Evolutionary conservation across 352 stramenopile genomes (phyloP), one percentile per base, ranked within the genome.

Genomic region (Pythium monospermum): DNA sequence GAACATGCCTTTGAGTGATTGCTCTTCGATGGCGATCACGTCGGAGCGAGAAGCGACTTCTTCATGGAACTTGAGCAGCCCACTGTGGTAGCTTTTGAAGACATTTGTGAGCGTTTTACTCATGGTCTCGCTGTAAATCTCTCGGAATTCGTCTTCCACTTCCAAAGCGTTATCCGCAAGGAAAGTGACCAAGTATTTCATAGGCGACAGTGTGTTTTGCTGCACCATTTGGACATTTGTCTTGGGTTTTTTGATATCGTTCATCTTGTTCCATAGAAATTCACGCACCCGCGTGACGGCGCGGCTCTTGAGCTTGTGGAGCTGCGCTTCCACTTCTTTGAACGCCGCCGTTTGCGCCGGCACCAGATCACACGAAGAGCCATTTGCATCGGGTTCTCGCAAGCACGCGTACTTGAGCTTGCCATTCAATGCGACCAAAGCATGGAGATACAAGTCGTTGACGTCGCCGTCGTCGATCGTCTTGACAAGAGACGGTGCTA

Each of bases 141-240:
- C 81, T 30, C 90, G 83, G 49, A 99, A 87, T 62, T 99, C 96
- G n/a, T 89, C 74, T 28, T 97, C 91, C 57, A 98, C 87, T 37
- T 97, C 83, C 1, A 87, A 85, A 12, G 85, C 88, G 44, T 98
- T 94, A 38, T 96, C 74, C 15, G 79, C 62, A 25, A 99, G 73
- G 62, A 99, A 99, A 27, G 91, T 84, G 43, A 98, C 78, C 23
- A 99, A 65, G 53, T 97, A 93, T 47, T 97, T 94, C 80, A 98
- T 98, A 41, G 96, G 95, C 42, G 99, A 73, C 45, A 99, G 75
- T 33, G 87, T 90, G 69, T 98, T 96, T 47, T 97, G 92, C 75
- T 99, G 97, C 51, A 99, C 83, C 76, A 99, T 98, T 57, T 98
- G 91, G 47, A 99, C 88, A 72, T 99, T 99, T 1, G 96, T 99